Evolutionary conservation across 768 basidiomycete genomes (phyloP), one percentile per base, ranked within the genome.

Genomic region (Leccinum fibrillosum): DNA sequence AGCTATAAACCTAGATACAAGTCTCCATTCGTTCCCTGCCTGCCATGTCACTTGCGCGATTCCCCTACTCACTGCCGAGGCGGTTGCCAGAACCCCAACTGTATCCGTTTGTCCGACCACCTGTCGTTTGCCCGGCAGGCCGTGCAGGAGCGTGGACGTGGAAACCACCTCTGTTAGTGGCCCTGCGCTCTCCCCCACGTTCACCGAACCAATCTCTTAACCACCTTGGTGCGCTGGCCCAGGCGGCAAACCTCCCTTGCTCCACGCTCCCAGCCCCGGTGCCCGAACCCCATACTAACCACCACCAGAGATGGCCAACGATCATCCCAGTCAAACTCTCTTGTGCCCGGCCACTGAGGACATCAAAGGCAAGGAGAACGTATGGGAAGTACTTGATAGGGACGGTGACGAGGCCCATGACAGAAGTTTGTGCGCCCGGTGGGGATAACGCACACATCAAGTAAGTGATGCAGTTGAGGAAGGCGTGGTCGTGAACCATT

Each of bases 291-390:
- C 85, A 86, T 8, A 90, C 78, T 25, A 75, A 67, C 86, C 85
- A 90, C 85, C 87, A 92, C 89, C 90, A 94, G 9, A 82, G 69
- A 68, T 94, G 91, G 0, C 92, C 92, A 2, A 86, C 81, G 32
- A 90, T 78, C 34, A 88, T 80, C 8, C 93, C 93, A 0, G 86
- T 85, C 50, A 91, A 68, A 25, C 80, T 75, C 26, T 76, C 65
- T 7, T 83, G 81, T 4, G 86, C 88, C 4, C 88, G 89, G 11
- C 74, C 84, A 58, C 79, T 78, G 65, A 94, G 67, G 49, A 89
- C 69, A 70, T 94, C 93, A 65, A 95, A 72, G 37, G 68, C 83
- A 53, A 94, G 80, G 67, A 94, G 78, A 39, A 83, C 77, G 67
- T 86, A 92, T 1, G 93, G 90, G 58, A 86, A 82, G 72, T 88